These are phyloP conservation scores for Talaromyces amestolkiae DNA, from an alignment of 2,329 filamentous ascomycete genomes.

Conservation along the genomic window DNA sequence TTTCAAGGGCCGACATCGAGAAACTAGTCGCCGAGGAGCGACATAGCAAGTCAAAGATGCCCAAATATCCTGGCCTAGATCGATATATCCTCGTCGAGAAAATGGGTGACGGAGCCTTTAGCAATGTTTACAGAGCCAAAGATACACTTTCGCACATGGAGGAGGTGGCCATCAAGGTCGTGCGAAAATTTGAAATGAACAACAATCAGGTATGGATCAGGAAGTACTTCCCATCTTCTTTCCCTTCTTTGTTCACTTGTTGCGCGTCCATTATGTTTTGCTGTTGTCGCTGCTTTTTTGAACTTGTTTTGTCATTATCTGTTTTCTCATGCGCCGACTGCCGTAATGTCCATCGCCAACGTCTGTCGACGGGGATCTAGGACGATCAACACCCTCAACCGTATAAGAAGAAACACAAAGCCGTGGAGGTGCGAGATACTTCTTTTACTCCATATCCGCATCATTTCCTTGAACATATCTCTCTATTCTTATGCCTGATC, in stretches of 20 bases:
- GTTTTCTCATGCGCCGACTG: slow-evolving; percentile 28
- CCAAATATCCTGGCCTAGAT: slow-evolving; percentile 78
- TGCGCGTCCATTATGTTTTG: slow-evolving; percentile 29
- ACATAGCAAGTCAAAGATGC: slow-evolving; percentile 78
- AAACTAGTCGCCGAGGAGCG: slow-evolving; percentile 90
- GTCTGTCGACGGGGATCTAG: slow-evolving; percentile 54
- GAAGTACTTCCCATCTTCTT: slow-evolving; percentile 17
- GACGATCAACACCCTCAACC: slow-evolving; percentile 66
- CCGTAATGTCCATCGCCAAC: slow-evolving; percentile 49
- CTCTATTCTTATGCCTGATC: slow-evolving; percentile 14
- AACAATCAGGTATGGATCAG: slow-evolving; percentile 82
- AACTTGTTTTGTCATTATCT: neutral
- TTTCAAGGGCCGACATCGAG: slow-evolving; percentile 64
- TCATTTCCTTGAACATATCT: slow-evolving; percentile 24
- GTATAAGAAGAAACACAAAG: slow-evolving; percentile 91
- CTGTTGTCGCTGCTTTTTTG: slow-evolving; percentile 27
- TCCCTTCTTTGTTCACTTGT: slow-evolving; percentile 15
- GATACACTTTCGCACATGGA: slow-evolving; percentile 69
- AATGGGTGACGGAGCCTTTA: slow-evolving; percentile 99
- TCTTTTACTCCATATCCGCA: slow-evolving; percentile 6
- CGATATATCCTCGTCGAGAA: slow-evolving; percentile 86
- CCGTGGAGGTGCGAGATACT: slow-evolving; percentile 81
- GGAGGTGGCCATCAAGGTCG: slow-evolving; percentile 96
- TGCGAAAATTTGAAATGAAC: slow-evolving; percentile 99
- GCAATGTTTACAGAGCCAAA: slow-evolving; percentile 90